Evolutionary conservation across 163 green algal genomes (phyloP).

Genomic region (Picocystis sp.): DNA sequence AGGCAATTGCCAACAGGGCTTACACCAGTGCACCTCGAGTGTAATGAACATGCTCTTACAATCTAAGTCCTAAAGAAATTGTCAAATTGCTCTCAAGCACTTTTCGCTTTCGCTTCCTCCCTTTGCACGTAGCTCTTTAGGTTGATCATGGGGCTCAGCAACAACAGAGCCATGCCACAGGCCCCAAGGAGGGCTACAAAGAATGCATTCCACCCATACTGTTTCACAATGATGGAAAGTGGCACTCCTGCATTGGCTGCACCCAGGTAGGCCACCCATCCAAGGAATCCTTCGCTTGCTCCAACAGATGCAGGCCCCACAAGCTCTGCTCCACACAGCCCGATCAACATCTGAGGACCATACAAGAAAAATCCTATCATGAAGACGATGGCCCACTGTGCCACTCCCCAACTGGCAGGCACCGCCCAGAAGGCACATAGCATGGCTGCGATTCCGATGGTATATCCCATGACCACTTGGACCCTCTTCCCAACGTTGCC

Average conservation of each 20-base stretch:
- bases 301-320: slow-evolving; percentile 78
- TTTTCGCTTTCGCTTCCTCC: no score
- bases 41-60: no score
- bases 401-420: slow-evolving; percentile 32
- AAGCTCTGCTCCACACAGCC: slow-evolving; percentile 81
- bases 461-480: slow-evolving; percentile 70
- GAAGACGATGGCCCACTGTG: slow-evolving; percentile 81
- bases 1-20: no score
- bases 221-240: slow-evolving; percentile 75
- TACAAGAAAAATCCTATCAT: slow-evolving; percentile 92
- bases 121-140: slow-evolving; percentile 52
- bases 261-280: slow-evolving; percentile 90
- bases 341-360: slow-evolving; percentile 82
- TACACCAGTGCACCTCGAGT: no score
- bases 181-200: slow-evolving; percentile 67
- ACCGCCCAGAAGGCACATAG: slow-evolving; percentile 55
- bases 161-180: slow-evolving; percentile 58
- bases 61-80: no score
- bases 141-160: slow-evolving; percentile 80
- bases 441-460: slow-evolving; percentile 65
- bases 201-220: slow-evolving; percentile 74
- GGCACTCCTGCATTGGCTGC: slow-evolving; percentile 67
- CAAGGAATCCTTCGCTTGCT: slow-evolving; percentile 86
- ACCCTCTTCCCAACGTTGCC: slow-evolving; percentile 63
- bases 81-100: no score